Conservation (phyloP, 148 eudicot species). For the Silene conica region DNA sequence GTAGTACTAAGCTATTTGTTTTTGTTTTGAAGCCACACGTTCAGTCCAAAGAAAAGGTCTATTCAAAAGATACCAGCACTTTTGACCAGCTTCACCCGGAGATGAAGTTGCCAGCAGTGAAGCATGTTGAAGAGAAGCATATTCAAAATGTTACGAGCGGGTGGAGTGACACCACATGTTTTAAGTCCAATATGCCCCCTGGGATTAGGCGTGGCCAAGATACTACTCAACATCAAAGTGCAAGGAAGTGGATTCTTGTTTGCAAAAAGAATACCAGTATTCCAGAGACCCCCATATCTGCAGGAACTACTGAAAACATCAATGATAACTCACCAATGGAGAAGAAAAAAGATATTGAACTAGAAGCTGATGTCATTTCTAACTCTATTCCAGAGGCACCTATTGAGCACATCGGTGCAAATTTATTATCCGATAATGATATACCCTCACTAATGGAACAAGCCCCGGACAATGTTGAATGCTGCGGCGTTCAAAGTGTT, state of each 20-base stretch:
- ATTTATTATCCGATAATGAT: too few species aligned
- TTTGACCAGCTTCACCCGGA: conserved; percentile 15
- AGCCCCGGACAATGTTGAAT: too few species aligned
- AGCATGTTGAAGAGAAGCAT: conserved; percentile 13
- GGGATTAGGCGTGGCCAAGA: too few species aligned
- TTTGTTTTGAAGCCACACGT: conserved; percentile 10
- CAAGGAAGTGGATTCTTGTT: too few species aligned
- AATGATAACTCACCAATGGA: neutral
- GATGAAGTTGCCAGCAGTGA: conserved; percentile 17
- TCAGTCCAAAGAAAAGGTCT: too few species aligned
- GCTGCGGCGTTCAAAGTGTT: too few species aligned
- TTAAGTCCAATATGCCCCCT: conserved; percentile 6
- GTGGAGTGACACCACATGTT: conserved; percentile 1
- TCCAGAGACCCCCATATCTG: neutral
- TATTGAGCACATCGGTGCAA: neutral
- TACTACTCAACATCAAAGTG: too few species aligned
- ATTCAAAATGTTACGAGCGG: neutral
- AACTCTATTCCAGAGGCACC: neutral
- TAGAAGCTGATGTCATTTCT: conserved; percentile 10
- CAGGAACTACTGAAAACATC: neutral
- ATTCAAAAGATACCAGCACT: conserved; percentile 8
- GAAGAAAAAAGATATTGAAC: conserved; percentile 4
- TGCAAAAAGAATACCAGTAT: too few species aligned
- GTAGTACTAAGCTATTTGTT: neutral
- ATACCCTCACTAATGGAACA: too few species aligned